Evolutionary conservation across 306 rosid genomes (phyloP).

Genomic region (Malus fusca): DNA sequence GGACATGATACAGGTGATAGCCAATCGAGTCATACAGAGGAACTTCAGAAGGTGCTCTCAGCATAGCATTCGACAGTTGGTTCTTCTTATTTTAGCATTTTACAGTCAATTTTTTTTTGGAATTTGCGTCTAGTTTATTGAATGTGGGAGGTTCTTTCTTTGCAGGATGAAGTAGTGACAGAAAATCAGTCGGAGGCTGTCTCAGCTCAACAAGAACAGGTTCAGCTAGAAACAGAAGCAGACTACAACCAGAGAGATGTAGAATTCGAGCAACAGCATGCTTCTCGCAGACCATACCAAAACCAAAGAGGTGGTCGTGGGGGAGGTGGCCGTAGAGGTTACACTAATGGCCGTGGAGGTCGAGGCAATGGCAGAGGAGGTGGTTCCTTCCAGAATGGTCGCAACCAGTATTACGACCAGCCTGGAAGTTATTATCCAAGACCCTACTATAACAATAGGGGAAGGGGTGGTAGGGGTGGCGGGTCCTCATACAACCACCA

Average conservation of each 20-base stretch:
- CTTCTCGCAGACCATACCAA: conserved; percentile 52
- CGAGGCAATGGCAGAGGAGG: conserved; percentile 62
- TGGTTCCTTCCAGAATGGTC: conserved; percentile 67
- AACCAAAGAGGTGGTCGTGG: conserved; percentile 91
- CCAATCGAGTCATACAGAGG: conserved; percentile 31
- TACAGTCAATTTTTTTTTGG: not conserved
- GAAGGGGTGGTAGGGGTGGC: conserved; percentile 73
- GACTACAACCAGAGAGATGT: conserved; percentile 47
- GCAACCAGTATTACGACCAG: conserved; percentile 72
- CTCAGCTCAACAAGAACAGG: conserved; percentile 45
- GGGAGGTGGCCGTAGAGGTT: conserved; percentile 78
- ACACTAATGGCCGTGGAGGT: conserved; percentile 72
- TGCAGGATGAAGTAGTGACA: conserved; percentile 56
- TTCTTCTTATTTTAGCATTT: not conserved
- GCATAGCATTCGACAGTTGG: not conserved
- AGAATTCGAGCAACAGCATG: conserved; percentile 64
- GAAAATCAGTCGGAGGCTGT: conserved; percentile 40
- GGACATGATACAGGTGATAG: conserved; percentile 43
- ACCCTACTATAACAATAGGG: conserved; percentile 55
- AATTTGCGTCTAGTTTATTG: not conserved
- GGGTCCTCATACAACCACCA: conserved; percentile 48
- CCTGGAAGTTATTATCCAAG: conserved; percentile 73
- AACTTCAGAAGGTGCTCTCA: conserved; percentile 24
- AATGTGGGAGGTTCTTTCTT: conserved; percentile 15
- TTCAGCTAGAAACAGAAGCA: conserved; percentile 33